These are phyloP conservation scores for Fraxinus americana DNA, from an alignment of 257 asterid genomes.

Conservation along the genomic window DNA sequence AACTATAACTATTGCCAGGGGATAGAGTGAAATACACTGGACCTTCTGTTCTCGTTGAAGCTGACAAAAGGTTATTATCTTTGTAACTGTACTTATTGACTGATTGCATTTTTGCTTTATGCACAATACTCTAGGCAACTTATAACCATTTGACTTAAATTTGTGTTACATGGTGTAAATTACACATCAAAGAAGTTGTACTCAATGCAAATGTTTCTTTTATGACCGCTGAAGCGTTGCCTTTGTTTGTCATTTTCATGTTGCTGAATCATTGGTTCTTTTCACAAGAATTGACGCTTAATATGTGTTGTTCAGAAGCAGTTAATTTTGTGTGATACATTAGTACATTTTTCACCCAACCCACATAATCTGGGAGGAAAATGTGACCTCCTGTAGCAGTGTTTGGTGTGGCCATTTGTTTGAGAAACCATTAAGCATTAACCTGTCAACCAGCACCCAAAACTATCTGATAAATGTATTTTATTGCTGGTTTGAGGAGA, in stretches of 20 bases:
- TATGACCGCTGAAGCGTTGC: constrained; percentile 12
- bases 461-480: constrained; percentile 13
- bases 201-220: constrained; percentile 2
- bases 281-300: neutral
- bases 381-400: neutral
- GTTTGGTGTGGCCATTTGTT: constrained; percentile 20
- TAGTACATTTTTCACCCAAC: neutral
- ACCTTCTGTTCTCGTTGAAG: constrained; percentile 58
- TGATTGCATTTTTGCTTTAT: neutral
- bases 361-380: neutral
- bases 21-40: constrained; percentile 93
- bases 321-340: neutral
- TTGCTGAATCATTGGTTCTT: constrained; percentile 15
- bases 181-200: constrained; percentile 6
- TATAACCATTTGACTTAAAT: constrained; percentile 12
- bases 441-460: constrained; percentile 8
- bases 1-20: constrained; percentile 55
- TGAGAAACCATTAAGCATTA: constrained; percentile 18
- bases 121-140: constrained; percentile 15
- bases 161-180: constrained; percentile 19
- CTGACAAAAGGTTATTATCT: constrained; percentile 65
- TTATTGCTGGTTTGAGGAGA: constrained; percentile 16
- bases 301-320: neutral
- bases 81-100: neutral
- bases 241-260: constrained; percentile 6